Base-by-base conservation (phyloP, 2,329 filamentous ascomycete species). In the Boeremia exigua region DNA sequence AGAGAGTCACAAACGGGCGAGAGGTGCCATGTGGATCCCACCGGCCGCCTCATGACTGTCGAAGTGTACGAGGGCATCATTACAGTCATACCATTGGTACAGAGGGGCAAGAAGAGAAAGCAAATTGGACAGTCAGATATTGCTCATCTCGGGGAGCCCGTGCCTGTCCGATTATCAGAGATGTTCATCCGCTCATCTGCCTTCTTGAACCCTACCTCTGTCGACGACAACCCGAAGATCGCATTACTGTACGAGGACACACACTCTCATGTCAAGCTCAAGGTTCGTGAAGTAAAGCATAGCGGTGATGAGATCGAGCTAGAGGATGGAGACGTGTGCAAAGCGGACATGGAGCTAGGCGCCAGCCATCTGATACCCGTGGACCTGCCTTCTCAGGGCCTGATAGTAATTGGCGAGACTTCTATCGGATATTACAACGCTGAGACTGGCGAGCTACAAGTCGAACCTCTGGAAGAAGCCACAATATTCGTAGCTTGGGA, bases 401-500 rank as follows among this genome's bases (percentile, higher is more conserved):
- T 81, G 23, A 62, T 82, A 28, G 70, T 82, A 1, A 67, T 82
- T 3, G 79, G 78, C 14, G 80, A 82, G 76, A 96, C 91, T 0
- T 87, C 88, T 2, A 84, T 99, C 55, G 86, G 88, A 8, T 98
- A 98, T 72, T 88, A 95, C 56, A 90, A 96, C 67, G 90, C 92
- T 57, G 82, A 89, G 30, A 90, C 79, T 23, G 88, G 88, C 59
- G 84, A 86, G 30, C 83, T 82, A 11, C 83, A 92, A 11, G 85
- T 87, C 15, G 82, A 87, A 8, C 78, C 82, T 0, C 77, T 97
- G 2, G 81, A 86, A 0, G 87, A 94, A 53, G 85, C 92, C 0
- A 92, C 89, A 2, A 88, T 96, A 32, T 98, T 96, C 65, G 89
- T 95, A n/a, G 87, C 92, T 2, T 99, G 94, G 93, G 90, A 90